A percentile compares a stretch with the other conserved stretches of the same genome.
Conservation (phyloP, 345 rosid genomes). For the Pistacia integerrima region DNA sequence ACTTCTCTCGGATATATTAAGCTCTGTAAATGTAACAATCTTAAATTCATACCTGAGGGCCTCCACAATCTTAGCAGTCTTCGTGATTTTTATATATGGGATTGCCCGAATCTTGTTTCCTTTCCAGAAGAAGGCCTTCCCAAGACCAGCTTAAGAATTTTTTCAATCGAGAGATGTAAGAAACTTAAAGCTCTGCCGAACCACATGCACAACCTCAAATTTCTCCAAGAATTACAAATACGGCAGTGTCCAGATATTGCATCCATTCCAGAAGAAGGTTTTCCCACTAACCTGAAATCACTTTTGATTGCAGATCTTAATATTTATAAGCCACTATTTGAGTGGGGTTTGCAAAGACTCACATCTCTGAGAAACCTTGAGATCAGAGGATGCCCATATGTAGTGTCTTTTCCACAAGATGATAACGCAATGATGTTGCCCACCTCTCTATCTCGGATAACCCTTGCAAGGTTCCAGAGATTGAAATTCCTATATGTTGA, state of each 20-base stretch:
- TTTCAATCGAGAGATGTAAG: neutral
- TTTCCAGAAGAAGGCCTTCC: neutral
- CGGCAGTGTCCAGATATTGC: neutral
- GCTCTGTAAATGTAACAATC: neutral
- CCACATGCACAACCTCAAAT: neutral
- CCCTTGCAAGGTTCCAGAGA: neutral
- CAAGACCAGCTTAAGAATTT: neutral
- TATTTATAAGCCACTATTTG: neutral
- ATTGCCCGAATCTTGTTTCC: too few relatives aligned
- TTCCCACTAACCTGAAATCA: neutral
- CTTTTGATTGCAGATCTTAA: neutral
- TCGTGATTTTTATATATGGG: neutral
- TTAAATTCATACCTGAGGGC: neutral
- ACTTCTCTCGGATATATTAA: neutral
- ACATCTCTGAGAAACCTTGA: neutral
- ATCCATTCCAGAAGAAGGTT: conserved; percentile 3
- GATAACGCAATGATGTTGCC: neutral
- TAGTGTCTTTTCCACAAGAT: neutral
- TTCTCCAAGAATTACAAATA: neutral
- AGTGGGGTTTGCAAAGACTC: conserved; percentile 17
- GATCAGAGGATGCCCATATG: neutral
- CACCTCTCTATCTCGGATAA: neutral
- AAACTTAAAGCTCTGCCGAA: neutral
- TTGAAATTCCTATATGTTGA: neutral
- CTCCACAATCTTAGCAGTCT: neutral